phyloP scores from a whole-genome alignment of 768 basidiomycete species.

The Lactarius sanguifluus region DNA sequence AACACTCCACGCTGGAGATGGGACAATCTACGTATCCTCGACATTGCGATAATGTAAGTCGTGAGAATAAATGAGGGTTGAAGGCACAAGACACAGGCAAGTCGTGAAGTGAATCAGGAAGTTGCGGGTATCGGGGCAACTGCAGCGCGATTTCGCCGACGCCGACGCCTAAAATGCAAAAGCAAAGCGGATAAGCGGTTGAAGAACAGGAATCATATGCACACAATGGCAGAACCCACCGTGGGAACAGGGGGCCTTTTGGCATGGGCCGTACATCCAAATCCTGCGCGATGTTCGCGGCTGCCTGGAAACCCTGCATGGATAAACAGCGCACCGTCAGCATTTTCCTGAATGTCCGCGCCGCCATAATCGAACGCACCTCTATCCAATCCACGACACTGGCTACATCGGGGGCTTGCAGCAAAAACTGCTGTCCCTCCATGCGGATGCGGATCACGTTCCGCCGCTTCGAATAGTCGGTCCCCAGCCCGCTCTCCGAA shows the following conservation, averaged over 20 bases:
- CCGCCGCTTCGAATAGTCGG: constrained; percentile 90
- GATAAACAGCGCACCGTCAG: constrained; percentile 6
- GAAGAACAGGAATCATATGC: neutral
- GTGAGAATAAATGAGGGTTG: neutral
- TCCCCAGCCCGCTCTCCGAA: constrained; percentile 92
- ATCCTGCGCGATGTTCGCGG: constrained; percentile 88
- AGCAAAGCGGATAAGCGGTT: neutral
- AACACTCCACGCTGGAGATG: neutral
- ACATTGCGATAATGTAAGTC: neutral
- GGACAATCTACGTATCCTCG: neutral
- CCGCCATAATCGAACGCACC: constrained; percentile 44
- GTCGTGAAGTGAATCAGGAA: neutral
- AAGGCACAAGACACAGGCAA: neutral
- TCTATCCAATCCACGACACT: constrained; percentile 96
- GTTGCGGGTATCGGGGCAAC: neutral
- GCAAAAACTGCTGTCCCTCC: constrained; percentile 94
- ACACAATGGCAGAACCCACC: constrained; percentile 46
- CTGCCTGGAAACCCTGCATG: constrained; percentile 81
- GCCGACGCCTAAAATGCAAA: constrained; percentile 20
- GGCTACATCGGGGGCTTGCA: constrained; percentile 82
- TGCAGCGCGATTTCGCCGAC: constrained; percentile 19
- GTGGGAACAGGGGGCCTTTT: constrained; percentile 80
- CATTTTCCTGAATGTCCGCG: neutral
- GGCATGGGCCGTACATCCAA: constrained; percentile 93
- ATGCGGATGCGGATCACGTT: constrained; percentile 90